These are phyloP conservation scores for Yamadazyma dendronema DNA, from an alignment of 1,139 yeast species.

Conservation along the genomic window DNA sequence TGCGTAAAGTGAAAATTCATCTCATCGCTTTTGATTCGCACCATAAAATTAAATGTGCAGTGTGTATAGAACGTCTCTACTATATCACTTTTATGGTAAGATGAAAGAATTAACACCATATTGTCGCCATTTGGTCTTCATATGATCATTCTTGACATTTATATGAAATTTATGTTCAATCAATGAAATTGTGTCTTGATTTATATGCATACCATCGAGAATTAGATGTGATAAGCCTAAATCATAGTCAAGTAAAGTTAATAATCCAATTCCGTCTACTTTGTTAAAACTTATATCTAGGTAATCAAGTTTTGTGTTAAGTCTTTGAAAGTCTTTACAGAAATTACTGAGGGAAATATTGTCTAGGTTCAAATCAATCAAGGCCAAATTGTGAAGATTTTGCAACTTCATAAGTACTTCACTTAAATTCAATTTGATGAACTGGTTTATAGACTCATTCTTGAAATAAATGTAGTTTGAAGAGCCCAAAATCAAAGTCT, in stretches of 20 bases:
- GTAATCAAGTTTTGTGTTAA: slow-evolving; percentile 17
- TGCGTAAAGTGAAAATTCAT: neutral
- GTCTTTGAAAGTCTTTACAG: slow-evolving; percentile 21
- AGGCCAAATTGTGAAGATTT: slow-evolving; percentile 21
- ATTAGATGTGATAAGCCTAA: slow-evolving; percentile 22
- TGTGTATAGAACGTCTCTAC: too few species aligned
- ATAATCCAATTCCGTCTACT: slow-evolving; percentile 41
- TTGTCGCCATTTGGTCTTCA: slow-evolving; percentile 31
- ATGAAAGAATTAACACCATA: slow-evolving; percentile 37
- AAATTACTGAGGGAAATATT: slow-evolving; percentile 33
- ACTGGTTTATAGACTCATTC: slow-evolving; percentile 21
- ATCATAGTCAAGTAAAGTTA: slow-evolving; percentile 25
- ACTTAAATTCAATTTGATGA: slow-evolving; percentile 18
- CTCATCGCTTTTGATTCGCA: slow-evolving; percentile 1
- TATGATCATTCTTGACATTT: slow-evolving; percentile 24
- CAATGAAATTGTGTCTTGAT: slow-evolving; percentile 29
- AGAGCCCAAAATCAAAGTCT: slow-evolving; percentile 28
- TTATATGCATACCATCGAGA: slow-evolving; percentile 37
- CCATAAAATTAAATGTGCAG: neutral
- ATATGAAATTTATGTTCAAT: slow-evolving; percentile 20
- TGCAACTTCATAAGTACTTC: slow-evolving; percentile 27
- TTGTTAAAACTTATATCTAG: slow-evolving; percentile 41
- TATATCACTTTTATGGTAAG: slow-evolving; percentile 3
- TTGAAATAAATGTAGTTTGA: slow-evolving; percentile 31
- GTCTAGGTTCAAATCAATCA: slow-evolving; percentile 41